A percentile compares a stretch with the other conserved stretches of the same genome.
Conservation (phyloP, 306 rosid species). For the Lathyrus sativus region DNA sequence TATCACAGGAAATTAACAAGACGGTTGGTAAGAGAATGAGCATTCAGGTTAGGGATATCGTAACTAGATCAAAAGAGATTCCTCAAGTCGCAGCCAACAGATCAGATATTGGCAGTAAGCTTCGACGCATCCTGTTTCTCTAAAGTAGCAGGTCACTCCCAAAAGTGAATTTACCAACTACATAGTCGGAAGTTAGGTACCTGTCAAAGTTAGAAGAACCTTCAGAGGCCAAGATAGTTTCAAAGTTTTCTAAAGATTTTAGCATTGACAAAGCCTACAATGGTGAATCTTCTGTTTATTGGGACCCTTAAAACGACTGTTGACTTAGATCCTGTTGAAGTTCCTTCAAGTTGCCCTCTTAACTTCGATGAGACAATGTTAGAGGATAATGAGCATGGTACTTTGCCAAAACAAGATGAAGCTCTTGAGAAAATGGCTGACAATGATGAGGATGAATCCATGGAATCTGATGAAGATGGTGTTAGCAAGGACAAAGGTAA, state of each 20-base stretch:
- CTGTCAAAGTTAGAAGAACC: too few species aligned
- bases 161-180: too few species aligned
- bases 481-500: slow-evolving; percentile 52
- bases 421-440: slow-evolving; percentile 36
- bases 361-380: slow-evolving; percentile 58
- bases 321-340: slow-evolving; percentile 81
- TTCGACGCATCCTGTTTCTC: too few species aligned
- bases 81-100: too few species aligned
- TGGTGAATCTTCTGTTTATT: slow-evolving; percentile 75
- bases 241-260: slow-evolving; percentile 69
- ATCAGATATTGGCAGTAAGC: too few species aligned
- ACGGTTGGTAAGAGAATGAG: too few species aligned
- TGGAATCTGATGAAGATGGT: slow-evolving; percentile 51
- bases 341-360: too few species aligned
- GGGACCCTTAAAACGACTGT: slow-evolving; percentile 82
- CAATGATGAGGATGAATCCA: slow-evolving; percentile 49
- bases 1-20: too few species aligned
- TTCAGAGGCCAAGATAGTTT: slow-evolving; percentile 70
- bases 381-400: slow-evolving; percentile 49
- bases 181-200: too few species aligned
- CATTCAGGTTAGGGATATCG: too few species aligned
- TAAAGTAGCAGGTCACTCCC: too few species aligned
- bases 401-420: slow-evolving; percentile 48
- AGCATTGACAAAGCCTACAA: slow-evolving; percentile 75
- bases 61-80: too few species aligned